These are phyloP conservation scores for Gossypium thurberi DNA, from an alignment of 345 rosid species.

Conservation along the genomic window DNA sequence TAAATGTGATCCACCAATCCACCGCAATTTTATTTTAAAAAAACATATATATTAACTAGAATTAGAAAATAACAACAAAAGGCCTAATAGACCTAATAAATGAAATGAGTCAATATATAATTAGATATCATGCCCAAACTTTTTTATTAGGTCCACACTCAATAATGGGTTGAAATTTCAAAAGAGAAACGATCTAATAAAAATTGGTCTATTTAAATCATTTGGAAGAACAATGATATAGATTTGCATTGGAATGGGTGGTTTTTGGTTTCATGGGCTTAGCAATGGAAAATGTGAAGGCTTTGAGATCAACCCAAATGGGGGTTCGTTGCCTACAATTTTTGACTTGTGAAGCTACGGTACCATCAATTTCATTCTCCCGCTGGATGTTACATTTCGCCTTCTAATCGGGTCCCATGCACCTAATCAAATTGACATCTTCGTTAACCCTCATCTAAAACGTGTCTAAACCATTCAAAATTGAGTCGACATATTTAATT, in stretches of 20 bases:
- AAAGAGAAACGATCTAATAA: no score
- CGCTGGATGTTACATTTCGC: neutral
- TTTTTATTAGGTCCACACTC: no score
- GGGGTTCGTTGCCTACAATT: constrained; percentile 26
- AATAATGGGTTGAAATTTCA: no score
- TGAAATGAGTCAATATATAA: no score
- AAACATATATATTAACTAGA: no score
- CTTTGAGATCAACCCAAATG: constrained; percentile 22
- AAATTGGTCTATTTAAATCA: no score
- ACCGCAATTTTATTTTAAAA: no score
- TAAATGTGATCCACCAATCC: no score
- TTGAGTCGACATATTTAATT: neutral
- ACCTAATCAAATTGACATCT: neutral
- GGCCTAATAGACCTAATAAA: no score
- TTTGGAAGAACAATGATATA: neutral
- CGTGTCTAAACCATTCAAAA: neutral
- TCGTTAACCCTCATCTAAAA: neutral
- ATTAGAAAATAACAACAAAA: no score
- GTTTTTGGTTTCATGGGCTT: constrained; percentile 17
- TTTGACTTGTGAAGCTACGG: neutral
- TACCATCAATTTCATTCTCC: constrained; percentile 1
- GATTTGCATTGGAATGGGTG: constrained; percentile 6
- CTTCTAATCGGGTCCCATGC: constrained; percentile 1
- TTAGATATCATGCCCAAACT: no score
- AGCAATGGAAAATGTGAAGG: neutral